These are phyloP conservation scores for Epichloe brachyelytri DNA, from an alignment of 2,329 filamentous ascomycete species.

Conservation along the genomic window DNA sequence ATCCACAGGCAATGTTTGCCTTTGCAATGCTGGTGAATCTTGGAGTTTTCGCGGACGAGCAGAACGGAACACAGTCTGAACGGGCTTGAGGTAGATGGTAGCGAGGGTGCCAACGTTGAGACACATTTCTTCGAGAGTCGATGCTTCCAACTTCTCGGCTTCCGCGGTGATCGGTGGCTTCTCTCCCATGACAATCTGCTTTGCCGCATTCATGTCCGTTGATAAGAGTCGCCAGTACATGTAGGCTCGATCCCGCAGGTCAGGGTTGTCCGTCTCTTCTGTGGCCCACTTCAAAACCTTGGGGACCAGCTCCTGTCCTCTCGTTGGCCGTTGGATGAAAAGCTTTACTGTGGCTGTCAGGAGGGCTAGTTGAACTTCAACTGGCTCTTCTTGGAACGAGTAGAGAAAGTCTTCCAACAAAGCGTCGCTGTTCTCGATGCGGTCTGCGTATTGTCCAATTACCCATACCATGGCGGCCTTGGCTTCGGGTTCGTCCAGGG, in stretches of 20 bases:
- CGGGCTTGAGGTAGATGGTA: slow-evolving; percentile 94
- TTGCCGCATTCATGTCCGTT: slow-evolving; percentile 78
- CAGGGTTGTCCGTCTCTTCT: slow-evolving; percentile 97
- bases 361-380: slow-evolving; percentile 89
- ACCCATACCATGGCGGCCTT: slow-evolving; percentile 99
- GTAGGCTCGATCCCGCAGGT: slow-evolving; percentile 88
- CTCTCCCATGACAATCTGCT: slow-evolving; percentile 87
- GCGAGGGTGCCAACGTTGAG: slow-evolving; percentile 91
- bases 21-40: slow-evolving; percentile 78
- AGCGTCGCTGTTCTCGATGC: slow-evolving; percentile 92
- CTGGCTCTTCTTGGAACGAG: slow-evolving; percentile 84
- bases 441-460: slow-evolving; percentile 92
- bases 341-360: slow-evolving; percentile 95
- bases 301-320: slow-evolving; percentile 84
- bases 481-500: slow-evolving; percentile 90
- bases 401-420: slow-evolving; percentile 91
- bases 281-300: slow-evolving; percentile 97
- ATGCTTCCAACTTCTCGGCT: slow-evolving; percentile 82
- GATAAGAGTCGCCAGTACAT: slow-evolving; percentile 99
- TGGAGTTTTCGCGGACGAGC: slow-evolving; percentile 68
- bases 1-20: slow-evolving; percentile 43
- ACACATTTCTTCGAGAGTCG: slow-evolving; percentile 92
- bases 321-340: slow-evolving; percentile 92
- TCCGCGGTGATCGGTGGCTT: slow-evolving; percentile 95
- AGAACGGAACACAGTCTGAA: slow-evolving; percentile 89